Conservation (phyloP, 805 yeast species). For the Schizosaccharomyces octosporus region DNA sequence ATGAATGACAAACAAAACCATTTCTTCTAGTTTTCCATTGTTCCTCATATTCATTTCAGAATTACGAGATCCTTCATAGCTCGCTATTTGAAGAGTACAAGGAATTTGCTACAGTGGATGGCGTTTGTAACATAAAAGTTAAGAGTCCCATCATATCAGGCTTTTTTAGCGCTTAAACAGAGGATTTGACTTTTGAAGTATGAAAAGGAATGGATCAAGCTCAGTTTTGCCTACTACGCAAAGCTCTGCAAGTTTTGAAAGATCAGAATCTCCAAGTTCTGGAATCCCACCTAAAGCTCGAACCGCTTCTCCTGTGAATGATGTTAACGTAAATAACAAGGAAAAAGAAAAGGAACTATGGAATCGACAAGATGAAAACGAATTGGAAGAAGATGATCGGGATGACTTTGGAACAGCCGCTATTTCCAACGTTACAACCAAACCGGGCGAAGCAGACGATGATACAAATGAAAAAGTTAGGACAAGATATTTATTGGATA, state of each 20-base stretch:
- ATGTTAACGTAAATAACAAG: neutral
- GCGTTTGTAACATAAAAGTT: too few relatives aligned
- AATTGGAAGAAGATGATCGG: constrained; percentile 2
- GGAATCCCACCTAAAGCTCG: neutral
- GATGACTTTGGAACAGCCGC: constrained; percentile 3
- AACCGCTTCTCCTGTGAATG: neutral
- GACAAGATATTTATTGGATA: constrained; percentile 8
- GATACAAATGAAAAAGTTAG: neutral
- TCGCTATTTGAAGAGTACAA: too few relatives aligned
- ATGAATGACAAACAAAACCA: too few relatives aligned
- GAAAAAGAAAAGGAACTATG: neutral
- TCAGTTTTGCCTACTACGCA: neutral
- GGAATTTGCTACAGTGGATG: too few relatives aligned
- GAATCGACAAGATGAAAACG: neutral
- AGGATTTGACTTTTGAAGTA: neutral
- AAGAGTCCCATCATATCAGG: too few relatives aligned
- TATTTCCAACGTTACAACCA: neutral
- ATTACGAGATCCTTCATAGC: too few relatives aligned
- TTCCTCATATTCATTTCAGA: too few relatives aligned
- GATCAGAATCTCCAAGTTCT: neutral
- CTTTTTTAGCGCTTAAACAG: too few relatives aligned
- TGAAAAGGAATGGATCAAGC: neutral
- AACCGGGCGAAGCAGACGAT: neutral
- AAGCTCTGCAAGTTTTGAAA: neutral
- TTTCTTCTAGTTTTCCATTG: too few relatives aligned